A percentile compares a stretch with the other conserved stretches of the same genome.
These are phyloP conservation scores for Neurospora sp. DNA, from an alignment of 495 filamentous ascomycete genomes.

Conservation along the genomic window DNA sequence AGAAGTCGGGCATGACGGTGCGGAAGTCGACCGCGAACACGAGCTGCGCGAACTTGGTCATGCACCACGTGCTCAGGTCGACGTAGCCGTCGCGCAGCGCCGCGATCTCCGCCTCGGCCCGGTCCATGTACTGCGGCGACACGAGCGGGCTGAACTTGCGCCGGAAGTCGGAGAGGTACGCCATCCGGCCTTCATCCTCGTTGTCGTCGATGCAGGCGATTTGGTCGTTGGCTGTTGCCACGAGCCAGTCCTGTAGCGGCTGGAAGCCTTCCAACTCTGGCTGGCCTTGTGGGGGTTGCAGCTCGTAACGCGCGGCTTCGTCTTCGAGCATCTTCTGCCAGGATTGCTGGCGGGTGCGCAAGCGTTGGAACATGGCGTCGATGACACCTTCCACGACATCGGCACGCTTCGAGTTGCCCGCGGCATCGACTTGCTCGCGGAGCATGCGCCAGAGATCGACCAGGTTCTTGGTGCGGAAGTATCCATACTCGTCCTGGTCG, in stretches of 20 bases:
- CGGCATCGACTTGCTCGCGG: constrained; percentile 75
- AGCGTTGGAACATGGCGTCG: constrained; percentile 81
- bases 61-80: constrained; percentile 83
- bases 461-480: constrained; percentile 80
- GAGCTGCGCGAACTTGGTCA: constrained; percentile 69
- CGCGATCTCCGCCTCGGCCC: constrained; percentile 59
- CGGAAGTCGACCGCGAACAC: constrained; percentile 84
- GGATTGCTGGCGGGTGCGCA: constrained; percentile 66
- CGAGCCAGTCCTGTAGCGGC: constrained; percentile 80
- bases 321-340: constrained; percentile 85
- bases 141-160: constrained; percentile 69
- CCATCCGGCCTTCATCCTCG: constrained; percentile 55
- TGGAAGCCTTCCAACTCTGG: constrained; percentile 67
- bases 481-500: constrained; percentile 75
- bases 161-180: constrained; percentile 74
- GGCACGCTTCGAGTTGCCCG: constrained; percentile 65
- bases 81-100: constrained; percentile 80
- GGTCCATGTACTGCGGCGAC: constrained; percentile 66
- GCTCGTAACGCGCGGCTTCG: constrained; percentile 64
- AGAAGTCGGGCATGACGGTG: constrained; percentile 73
- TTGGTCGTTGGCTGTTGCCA: constrained; percentile 97
- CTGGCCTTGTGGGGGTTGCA: constrained; percentile 23
- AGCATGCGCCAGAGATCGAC: constrained; percentile 98
- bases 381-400: constrained; percentile 90
- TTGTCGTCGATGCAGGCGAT: constrained; percentile 93